phyloP scores from a whole-genome alignment of 2,329 filamentous ascomycete species.

The Mollisiaceae sp. region DNA sequence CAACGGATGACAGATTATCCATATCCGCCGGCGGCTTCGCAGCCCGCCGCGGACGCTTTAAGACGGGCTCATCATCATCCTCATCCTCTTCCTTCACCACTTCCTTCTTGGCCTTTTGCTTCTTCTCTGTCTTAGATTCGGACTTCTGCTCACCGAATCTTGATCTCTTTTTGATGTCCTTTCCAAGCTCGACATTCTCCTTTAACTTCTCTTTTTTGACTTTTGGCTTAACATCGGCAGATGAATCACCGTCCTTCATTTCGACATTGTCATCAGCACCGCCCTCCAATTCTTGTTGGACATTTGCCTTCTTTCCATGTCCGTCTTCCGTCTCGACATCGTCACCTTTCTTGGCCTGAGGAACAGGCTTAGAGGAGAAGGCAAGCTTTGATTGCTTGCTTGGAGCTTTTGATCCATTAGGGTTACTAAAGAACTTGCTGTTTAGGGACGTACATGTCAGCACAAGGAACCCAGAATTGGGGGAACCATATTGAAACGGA shows the following conservation, averaged over 20 bases:
- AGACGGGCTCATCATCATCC: constrained; percentile 59
- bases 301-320: constrained; percentile 29
- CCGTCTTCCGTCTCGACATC: constrained; percentile 40
- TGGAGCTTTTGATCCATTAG: constrained; percentile 59
- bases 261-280: constrained; percentile 36
- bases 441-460: constrained; percentile 25
- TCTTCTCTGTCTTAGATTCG: constrained; percentile 38
- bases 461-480: constrained; percentile 9
- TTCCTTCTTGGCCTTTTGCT: constrained; percentile 39
- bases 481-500: constrained; percentile 49
- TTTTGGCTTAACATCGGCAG: constrained; percentile 36
- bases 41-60: constrained; percentile 57
- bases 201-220: constrained; percentile 37
- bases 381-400: constrained; percentile 79
- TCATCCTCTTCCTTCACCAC: constrained; percentile 44
- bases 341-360: constrained; percentile 37
- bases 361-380: constrained; percentile 64
- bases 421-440: constrained; percentile 85
- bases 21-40: constrained; percentile 44
- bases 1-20: constrained; percentile 17
- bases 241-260: constrained; percentile 39
- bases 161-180: constrained; percentile 64
- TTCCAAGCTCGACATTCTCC: constrained; percentile 53
- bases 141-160: constrained; percentile 43
- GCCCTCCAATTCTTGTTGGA: constrained; percentile 27